Percentiles rank a stretch among this genome's conserved stretches.
Conservation (phyloP, 1,139 yeast genomes). For the Suhomyces ambrosiae region DNA sequence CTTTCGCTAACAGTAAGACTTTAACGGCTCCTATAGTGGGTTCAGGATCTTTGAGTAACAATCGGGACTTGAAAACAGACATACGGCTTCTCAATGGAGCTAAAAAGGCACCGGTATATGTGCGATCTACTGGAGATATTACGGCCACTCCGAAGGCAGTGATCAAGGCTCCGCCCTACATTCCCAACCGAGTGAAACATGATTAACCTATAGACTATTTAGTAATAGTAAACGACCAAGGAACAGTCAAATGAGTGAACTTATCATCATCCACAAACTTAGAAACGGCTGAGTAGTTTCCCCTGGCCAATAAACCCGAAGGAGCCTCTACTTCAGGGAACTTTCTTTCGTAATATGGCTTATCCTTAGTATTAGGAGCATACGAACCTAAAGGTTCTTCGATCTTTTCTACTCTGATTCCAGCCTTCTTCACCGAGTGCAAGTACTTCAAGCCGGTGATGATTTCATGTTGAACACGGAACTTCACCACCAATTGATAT, state of each 20-base stretch:
- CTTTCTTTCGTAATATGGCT: conserved; percentile 76
- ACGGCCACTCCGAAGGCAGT: not conserved
- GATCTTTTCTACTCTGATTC: conserved; percentile 81
- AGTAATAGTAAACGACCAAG: conserved; percentile 85
- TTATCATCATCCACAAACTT: conserved; percentile 90
- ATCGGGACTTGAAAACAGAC: too few species aligned
- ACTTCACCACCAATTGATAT: conserved; percentile 72
- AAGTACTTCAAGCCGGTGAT: conserved; percentile 88
- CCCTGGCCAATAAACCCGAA: conserved; percentile 84
- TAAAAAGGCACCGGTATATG: too few species aligned
- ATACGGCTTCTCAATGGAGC: too few species aligned
- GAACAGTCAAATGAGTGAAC: conserved; percentile 68
- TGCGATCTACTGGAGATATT: too few species aligned
- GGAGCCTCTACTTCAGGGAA: conserved; percentile 93
- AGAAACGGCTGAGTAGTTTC: conserved; percentile 77
- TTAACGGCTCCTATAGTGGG: too few species aligned
- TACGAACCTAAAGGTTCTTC: conserved; percentile 90
- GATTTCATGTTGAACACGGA: conserved; percentile 87
- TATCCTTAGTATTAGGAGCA: conserved; percentile 84
- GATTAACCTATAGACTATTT: conserved; percentile 34
- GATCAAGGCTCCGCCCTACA: conserved; percentile 7
- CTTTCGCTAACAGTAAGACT: too few species aligned
- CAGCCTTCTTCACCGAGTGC: conserved; percentile 83
- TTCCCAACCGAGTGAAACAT: conserved; percentile 6
- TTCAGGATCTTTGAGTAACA: too few species aligned